These are phyloP conservation scores for Psilocybe cyanescens DNA, from an alignment of 768 basidiomycete genomes.

Conservation along the genomic window DNA sequence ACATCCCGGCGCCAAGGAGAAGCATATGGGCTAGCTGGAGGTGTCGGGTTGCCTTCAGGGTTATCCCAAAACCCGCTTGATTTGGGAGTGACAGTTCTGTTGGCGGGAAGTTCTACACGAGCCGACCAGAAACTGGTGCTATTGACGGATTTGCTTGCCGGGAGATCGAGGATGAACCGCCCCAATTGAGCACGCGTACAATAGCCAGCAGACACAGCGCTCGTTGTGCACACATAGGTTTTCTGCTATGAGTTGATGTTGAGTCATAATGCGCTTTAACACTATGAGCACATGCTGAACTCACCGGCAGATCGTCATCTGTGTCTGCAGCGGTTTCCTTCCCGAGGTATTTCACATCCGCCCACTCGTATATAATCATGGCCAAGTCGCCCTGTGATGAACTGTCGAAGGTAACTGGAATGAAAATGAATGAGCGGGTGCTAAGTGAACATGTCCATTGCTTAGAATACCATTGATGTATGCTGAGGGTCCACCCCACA, in stretches of 20 bases:
- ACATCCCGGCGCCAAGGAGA: conserved; percentile 50
- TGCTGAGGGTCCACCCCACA: conserved; percentile 83
- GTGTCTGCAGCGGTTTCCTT: conserved; percentile 45
- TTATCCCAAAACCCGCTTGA: conserved; percentile 56
- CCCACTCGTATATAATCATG: conserved; percentile 96
- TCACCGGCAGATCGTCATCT: conserved; percentile 69
- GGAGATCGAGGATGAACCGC: conserved; percentile 85
- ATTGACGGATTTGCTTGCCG: conserved; percentile 59
- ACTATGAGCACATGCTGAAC: conserved; percentile 26
- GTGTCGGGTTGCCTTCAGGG: conserved; percentile 61
- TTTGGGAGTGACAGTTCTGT: conserved; percentile 31
- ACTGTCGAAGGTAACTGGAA: conserved; percentile 74
- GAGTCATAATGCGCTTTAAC: conserved; percentile 3
- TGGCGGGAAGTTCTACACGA: conserved; percentile 63
- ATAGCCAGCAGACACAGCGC: conserved; percentile 69
- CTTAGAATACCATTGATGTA: conserved; percentile 77
- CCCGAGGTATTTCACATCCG: conserved; percentile 84
- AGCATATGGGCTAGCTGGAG: conserved; percentile 47
- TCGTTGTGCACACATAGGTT: conserved; percentile 92
- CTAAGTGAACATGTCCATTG: not conserved
- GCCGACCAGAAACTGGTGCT: conserved; percentile 91
- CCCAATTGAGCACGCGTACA: conserved; percentile 77
- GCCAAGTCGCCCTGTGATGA: conserved; percentile 86
- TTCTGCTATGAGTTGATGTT: conserved; percentile 61
- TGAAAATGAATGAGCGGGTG: not conserved